phyloP scores from a whole-genome alignment of 805 yeast species.

The Saccharomycopsis lassenensis region DNA sequence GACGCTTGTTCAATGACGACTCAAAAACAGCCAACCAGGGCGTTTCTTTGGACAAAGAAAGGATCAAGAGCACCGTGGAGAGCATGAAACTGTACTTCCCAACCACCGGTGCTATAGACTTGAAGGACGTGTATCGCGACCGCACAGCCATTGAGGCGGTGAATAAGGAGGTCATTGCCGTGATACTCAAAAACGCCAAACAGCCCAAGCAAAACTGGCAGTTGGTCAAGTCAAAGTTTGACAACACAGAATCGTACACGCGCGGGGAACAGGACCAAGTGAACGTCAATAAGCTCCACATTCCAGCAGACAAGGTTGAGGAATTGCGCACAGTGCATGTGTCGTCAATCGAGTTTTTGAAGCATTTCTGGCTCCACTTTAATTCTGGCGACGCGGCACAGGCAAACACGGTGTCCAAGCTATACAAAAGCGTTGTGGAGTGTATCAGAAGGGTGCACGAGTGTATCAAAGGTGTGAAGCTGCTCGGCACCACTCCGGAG shows the following conservation, averaged over 20 bases:
- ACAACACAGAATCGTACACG: too few relatives aligned
- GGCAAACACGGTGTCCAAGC: constrained; percentile 32
- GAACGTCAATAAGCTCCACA: constrained; percentile 7
- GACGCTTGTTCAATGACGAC: background rate
- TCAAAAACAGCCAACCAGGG: background rate
- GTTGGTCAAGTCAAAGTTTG: constrained; percentile 5
- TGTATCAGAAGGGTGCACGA: constrained; percentile 35
- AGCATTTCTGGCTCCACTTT: constrained; percentile 64
- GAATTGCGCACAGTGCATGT: constrained; percentile 52
- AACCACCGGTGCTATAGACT: constrained; percentile 4
- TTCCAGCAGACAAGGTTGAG: constrained; percentile 33
- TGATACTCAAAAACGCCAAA: constrained; percentile 13
- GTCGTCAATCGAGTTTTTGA: constrained; percentile 63
- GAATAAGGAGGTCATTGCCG: constrained; percentile 8
- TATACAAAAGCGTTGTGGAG: constrained; percentile 39
- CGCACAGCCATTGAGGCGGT: constrained; percentile 25
- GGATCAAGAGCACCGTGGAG: background rate
- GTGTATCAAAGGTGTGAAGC: constrained; percentile 20
- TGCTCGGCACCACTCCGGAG: constrained; percentile 4
- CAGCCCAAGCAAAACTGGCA: constrained; percentile 18
- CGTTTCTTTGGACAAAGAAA: background rate
- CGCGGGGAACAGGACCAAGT: constrained; percentile 11
- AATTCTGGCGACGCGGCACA: constrained; percentile 38
- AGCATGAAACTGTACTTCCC: constrained; percentile 3
- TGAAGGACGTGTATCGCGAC: constrained; percentile 18